A percentile compares a stretch with the other conserved stretches of the same genome.
phyloP scores from a whole-genome alignment of 306 rosid species.

The Amphicarpaea edgeworthii region DNA sequence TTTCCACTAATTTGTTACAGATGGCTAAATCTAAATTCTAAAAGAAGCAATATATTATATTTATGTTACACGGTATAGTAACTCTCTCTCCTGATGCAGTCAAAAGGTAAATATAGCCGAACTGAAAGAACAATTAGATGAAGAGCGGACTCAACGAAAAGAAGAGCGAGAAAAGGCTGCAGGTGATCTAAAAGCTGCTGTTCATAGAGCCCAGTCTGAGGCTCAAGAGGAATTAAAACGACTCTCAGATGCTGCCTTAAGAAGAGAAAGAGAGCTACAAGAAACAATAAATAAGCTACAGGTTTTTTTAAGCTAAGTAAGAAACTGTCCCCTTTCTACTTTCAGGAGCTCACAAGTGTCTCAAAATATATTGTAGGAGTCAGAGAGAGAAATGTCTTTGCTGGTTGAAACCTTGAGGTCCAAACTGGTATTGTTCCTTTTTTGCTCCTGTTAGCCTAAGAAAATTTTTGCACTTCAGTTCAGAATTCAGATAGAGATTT shows the following conservation, averaged over 20 bases:
- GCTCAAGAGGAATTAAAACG: conserved; percentile 85
- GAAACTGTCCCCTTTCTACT: conserved; percentile 32
- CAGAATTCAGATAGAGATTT: neutral
- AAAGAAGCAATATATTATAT: neutral
- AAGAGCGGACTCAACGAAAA: conserved; percentile 78
- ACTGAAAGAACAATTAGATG: conserved; percentile 77
- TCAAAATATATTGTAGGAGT: conserved; percentile 66
- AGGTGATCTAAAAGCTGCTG: conserved; percentile 82
- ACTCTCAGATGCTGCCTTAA: conserved; percentile 64
- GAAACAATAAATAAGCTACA: conserved; percentile 83
- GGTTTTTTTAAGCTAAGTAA: conserved; percentile 53
- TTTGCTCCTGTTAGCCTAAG: conserved; percentile 37
- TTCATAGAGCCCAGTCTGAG: conserved; percentile 80
- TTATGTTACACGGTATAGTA: conserved; percentile 5
- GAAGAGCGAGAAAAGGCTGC: conserved; percentile 92
- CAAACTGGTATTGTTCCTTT: conserved; percentile 72
- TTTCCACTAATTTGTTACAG: too few species aligned
- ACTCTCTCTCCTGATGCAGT: conserved; percentile 55
- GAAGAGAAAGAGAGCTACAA: conserved; percentile 79
- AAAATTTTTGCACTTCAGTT: conserved; percentile 2
- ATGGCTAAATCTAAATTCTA: neutral
- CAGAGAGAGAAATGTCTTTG: conserved; percentile 74
- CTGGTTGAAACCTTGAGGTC: conserved; percentile 84
- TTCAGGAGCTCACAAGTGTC: conserved; percentile 30
- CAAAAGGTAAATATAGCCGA: conserved; percentile 82